A percentile compares a stretch with the other conserved stretches of the same genome.
These are phyloP conservation scores for Tolypocladium paradoxum DNA, from an alignment of 2,329 filamentous ascomycete genomes.

Conservation along the genomic window DNA sequence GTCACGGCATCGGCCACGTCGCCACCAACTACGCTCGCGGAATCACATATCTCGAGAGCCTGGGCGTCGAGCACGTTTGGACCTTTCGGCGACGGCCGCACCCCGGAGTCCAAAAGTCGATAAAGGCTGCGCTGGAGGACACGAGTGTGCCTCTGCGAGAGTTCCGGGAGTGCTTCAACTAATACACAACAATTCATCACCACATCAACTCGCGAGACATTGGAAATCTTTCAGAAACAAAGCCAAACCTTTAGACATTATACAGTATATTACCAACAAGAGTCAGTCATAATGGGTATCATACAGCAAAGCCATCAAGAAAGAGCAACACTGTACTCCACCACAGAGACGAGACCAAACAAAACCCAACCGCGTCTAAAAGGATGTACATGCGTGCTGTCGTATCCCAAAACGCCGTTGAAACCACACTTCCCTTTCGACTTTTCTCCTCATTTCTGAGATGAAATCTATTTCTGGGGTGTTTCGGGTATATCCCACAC, in stretches of 20 bases:
- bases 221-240: background rate
- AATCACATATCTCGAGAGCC: constrained; percentile 56
- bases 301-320: background rate
- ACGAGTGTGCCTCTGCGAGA: constrained; percentile 29
- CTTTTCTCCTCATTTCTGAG: background rate
- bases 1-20: constrained; percentile 78
- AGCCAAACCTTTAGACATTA: background rate
- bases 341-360: background rate
- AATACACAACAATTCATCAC: background rate
- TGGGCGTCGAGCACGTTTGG: constrained; percentile 56
- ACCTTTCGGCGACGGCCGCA: constrained; percentile 32
- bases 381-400: background rate
- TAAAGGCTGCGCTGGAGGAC: constrained; percentile 28
- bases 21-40: constrained; percentile 71
- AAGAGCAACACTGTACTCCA: background rate
- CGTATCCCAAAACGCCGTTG: background rate
- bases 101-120: constrained; percentile 14
- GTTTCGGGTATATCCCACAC: constrained; percentile 19
- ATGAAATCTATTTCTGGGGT: constrained; percentile 10
- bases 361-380: background rate
- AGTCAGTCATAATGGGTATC: constrained; percentile 1
- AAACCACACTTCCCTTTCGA: background rate
- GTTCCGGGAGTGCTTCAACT: constrained; percentile 23
- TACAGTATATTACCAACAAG: background rate
- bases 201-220: background rate